Evolutionary conservation across 495 filamentous ascomycete species (phyloP).

Genomic region (Annulohypoxylon moriforme): DNA sequence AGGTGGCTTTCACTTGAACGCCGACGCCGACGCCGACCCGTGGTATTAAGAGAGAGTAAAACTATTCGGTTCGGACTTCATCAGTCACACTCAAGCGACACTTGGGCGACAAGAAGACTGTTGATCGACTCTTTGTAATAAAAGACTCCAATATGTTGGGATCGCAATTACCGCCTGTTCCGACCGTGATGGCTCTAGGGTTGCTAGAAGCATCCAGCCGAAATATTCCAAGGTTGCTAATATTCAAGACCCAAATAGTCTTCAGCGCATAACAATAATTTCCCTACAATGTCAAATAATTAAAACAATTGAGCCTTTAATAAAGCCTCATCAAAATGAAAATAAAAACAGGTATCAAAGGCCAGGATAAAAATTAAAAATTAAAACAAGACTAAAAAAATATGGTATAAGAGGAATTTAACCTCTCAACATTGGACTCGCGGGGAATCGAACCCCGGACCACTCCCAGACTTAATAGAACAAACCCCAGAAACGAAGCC

Average conservation of each 20-base stretch:
- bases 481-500: background rate
- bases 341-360: background rate
- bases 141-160: background rate
- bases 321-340: background rate
- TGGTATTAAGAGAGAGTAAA: no score
- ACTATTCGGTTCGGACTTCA: no score
- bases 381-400: constrained; percentile 16
- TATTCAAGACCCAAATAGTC: no score
- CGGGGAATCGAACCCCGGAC: constrained; percentile 68
- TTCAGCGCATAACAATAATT: background rate
- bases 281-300: background rate
- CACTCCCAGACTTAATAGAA: constrained; percentile 58
- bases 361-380: constrained; percentile 5
- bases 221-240: no score
- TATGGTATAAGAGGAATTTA: constrained; percentile 35
- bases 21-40: no score
- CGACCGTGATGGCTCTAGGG: background rate
- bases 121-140: background rate
- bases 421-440: constrained; percentile 49
- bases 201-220: no score
- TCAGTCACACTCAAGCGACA: no score
- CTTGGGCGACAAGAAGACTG: background rate
- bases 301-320: background rate
- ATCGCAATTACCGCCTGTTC: background rate
- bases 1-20: no score